A percentile compares a stretch with the other conserved stretches of the same genome.
Conservation (phyloP, 1,284 basidiomycete genomes). For the Coniferiporia weirii region DNA sequence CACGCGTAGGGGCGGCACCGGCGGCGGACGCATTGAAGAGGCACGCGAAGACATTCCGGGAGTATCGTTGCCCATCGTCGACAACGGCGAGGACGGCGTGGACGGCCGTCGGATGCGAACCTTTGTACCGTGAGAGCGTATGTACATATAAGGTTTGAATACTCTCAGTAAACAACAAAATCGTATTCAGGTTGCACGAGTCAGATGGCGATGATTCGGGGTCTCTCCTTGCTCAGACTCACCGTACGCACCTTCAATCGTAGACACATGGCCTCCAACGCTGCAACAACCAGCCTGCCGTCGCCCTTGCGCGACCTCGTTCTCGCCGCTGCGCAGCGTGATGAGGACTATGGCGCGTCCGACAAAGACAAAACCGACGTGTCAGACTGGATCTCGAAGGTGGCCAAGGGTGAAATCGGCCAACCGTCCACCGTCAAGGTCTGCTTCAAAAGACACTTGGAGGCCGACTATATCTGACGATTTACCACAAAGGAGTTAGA, state of each 20-base stretch:
- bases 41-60: slow-evolving; percentile 3
- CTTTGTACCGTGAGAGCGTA: not conserved
- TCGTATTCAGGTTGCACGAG: not conserved
- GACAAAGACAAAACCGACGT: slow-evolving; percentile 63
- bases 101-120: not conserved
- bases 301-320: slow-evolving; percentile 57
- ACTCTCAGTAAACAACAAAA: not conserved
- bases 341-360: slow-evolving; percentile 46
- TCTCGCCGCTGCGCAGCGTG: slow-evolving; percentile 36
- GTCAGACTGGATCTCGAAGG: slow-evolving; percentile 63
- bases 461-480: not conserved
- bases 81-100: not conserved
- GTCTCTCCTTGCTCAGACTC: not conserved
- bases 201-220: not conserved
- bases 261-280: slow-evolving; percentile 53
- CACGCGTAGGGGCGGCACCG: not conserved
- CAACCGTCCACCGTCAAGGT: slow-evolving; percentile 50
- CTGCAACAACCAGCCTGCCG: slow-evolving; percentile 45
- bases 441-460: slow-evolving; percentile 16
- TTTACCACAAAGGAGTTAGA: slow-evolving; percentile 57
- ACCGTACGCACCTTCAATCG: slow-evolving; percentile 8
- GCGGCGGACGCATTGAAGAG: slow-evolving; percentile 7
- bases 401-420: slow-evolving; percentile 45
- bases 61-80: slow-evolving; percentile 2
- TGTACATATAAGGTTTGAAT: not conserved